Evolutionary conservation across 768 basidiomycete genomes (phyloP).

Genomic region (Kwoniella botswanensis): DNA sequence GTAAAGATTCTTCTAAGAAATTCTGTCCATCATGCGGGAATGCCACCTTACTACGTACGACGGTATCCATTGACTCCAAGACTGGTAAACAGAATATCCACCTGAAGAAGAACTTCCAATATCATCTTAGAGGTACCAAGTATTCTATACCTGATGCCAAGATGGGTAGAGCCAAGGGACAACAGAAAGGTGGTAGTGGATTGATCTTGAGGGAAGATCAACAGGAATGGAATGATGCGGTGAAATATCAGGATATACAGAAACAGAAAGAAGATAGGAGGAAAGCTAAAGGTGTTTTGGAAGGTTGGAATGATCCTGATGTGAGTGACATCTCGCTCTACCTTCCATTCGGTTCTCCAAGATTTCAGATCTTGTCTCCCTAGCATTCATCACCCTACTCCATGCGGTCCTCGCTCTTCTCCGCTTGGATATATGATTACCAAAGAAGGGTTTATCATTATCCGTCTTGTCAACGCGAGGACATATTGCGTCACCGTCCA

Average conservation of each 20-base stretch:
- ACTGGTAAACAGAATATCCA: conserved; percentile 76
- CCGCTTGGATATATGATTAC: background rate
- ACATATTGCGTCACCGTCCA: background rate
- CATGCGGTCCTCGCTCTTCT: background rate
- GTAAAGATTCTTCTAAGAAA: conserved; percentile 90
- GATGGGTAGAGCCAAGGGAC: conserved; percentile 77
- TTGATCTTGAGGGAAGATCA: conserved; percentile 94
- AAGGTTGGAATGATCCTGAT: conserved; percentile 92
- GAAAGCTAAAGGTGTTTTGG: conserved; percentile 62
- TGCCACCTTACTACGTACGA: conserved; percentile 83
- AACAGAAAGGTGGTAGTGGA: conserved; percentile 74
- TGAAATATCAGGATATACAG: conserved; percentile 74
- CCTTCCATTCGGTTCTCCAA: background rate
- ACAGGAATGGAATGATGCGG: conserved; percentile 79
- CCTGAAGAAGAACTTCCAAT: conserved; percentile 94
- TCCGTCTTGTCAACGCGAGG: background rate
- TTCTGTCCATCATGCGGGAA: conserved; percentile 99
- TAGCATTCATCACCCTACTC: background rate
- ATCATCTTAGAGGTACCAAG: conserved; percentile 84
- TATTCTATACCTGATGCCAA: conserved; percentile 92
- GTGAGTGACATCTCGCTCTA: conserved; percentile 38
- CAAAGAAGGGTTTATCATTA: background rate
- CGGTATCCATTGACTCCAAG: conserved; percentile 71
- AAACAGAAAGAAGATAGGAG: conserved; percentile 78
- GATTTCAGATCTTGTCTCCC: background rate